These are phyloP conservation scores for Cystofilobasidium bisporidii DNA, from an alignment of 768 basidiomycete genomes.

Conservation along the genomic window DNA sequence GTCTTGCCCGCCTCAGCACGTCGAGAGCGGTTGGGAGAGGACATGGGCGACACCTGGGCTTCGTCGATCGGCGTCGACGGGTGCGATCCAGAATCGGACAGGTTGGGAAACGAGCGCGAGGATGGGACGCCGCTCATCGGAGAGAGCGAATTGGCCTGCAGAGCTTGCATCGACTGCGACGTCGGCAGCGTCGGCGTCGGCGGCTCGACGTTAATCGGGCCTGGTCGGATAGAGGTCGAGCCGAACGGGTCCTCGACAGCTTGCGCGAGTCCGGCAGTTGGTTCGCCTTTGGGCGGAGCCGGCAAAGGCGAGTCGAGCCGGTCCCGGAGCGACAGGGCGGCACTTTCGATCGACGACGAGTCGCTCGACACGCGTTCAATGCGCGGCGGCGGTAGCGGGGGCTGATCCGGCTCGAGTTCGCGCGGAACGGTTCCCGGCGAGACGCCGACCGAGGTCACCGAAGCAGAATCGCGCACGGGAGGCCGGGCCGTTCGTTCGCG, in stretches of 20 bases:
- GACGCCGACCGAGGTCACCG: neutral
- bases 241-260: slow-evolving; percentile 20
- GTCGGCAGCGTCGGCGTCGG: slow-evolving; percentile 18
- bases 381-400: neutral
- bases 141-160: slow-evolving; percentile 50
- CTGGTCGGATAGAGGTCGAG: neutral
- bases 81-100: slow-evolving; percentile 51
- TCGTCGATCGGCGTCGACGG: slow-evolving; percentile 43
- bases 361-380: neutral
- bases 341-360: neutral
- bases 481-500: neutral
- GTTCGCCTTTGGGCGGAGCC: neutral
- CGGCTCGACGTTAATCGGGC: slow-evolving; percentile 22
- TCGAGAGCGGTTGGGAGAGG: slow-evolving; percentile 40
- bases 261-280: slow-evolving; percentile 1
- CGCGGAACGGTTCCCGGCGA: neutral
- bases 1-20: slow-evolving; percentile 47
- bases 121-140: slow-evolving; percentile 17
- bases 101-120: slow-evolving; percentile 40
- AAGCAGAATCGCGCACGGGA: neutral
- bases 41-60: slow-evolving; percentile 37
- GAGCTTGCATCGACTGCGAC: slow-evolving; percentile 6
- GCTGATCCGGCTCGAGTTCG: neutral
- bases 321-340: neutral
- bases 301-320: neutral